Evolutionary conservation across 768 basidiomycete species (phyloP), one percentile per base, ranked within the genome.

Genomic region (Boletales sp.): DNA sequence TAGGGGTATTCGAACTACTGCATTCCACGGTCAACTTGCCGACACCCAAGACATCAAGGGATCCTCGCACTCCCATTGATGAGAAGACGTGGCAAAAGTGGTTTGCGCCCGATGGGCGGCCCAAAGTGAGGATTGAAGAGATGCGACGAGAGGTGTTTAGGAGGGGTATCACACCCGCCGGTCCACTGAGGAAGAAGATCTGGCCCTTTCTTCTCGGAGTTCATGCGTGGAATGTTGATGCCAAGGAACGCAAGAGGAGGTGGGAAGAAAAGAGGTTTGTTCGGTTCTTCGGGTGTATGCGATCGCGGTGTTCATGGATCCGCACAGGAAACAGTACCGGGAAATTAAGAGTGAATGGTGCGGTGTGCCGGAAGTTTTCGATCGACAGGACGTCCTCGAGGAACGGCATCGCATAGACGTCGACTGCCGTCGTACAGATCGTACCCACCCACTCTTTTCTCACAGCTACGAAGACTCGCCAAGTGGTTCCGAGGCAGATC

Each of bases 321-420:
- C 4, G 21, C 31, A n/a, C 59, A 92, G 90, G 59, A 68, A 77
- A 61, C 75, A 70, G 48, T 99, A 97, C 57, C 79, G 80, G 25
- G 69, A 78, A 28, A 68, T 88, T 28, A 94, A 90, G 69, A 69
- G 75, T 30, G 79, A 87, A 59, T 98, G 95, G 95, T 87, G 79
- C 67, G 86, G 86, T 19, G 82, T 84, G 35, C 82, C 84, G 18
- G 89, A 89, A 56, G 84, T 91, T 10, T 92, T 87, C 64, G 86
- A 87, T 59, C 79, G 86, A 43, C 78, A 81, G 51, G 88, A 90
- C 61, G 79, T 90, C 45, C 66, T 90, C 31, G 95, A 99, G 70
- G 91, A 93, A 64, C 82, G 89, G n/a, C 91, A 93, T 69, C 82
- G 91, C 21, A 92, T 93, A 58, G 91, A 98, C 61, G 96, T 99